phyloP scores from a whole-genome alignment of 2,329 filamentous ascomycete genomes.

The Aspergillus quadricinctus region DNA sequence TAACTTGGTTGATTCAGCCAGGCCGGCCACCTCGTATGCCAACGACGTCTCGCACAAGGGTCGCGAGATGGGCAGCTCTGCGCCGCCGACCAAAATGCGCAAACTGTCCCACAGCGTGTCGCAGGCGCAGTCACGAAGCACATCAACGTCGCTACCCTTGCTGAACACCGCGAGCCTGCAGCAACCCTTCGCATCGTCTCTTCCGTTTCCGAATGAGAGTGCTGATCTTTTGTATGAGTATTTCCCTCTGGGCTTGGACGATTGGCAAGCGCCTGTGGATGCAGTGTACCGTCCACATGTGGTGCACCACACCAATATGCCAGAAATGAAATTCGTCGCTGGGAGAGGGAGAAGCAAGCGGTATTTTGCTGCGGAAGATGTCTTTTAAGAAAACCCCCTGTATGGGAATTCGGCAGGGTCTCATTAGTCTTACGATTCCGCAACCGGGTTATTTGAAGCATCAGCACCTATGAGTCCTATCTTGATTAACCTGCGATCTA shows the following conservation, averaged over 20 bases:
- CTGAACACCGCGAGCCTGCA: constrained; percentile 30
- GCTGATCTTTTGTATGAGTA: constrained; percentile 90
- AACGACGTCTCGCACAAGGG: constrained; percentile 26
- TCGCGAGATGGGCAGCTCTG: constrained; percentile 25
- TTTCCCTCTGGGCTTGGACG: constrained; percentile 84
- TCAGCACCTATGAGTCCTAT: background rate
- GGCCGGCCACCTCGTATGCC: constrained; percentile 16
- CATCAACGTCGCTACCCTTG: constrained; percentile 29
- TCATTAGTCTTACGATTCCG: background rate
- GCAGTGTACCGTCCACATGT: constrained; percentile 89
- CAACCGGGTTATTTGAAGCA: background rate
- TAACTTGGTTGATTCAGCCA: constrained; percentile 17
- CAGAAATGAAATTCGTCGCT: constrained; percentile 67
- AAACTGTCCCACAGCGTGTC: constrained; percentile 31
- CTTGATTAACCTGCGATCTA: background rate
- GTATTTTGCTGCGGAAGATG: constrained; percentile 64
- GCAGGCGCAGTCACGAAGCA: constrained; percentile 27
- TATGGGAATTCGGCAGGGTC: background rate
- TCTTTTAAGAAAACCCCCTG: constrained; percentile 21
- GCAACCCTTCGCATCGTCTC: constrained; percentile 54
- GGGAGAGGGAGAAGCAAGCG: constrained; percentile 63
- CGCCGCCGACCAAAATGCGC: constrained; percentile 36
- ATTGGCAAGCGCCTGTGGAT: constrained; percentile 87
- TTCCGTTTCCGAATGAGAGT: constrained; percentile 55
- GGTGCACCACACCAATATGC: constrained; percentile 76